Evolutionary conservation across 805 yeast species (phyloP).

Genomic region (Hanseniaspora nectarophila): DNA sequence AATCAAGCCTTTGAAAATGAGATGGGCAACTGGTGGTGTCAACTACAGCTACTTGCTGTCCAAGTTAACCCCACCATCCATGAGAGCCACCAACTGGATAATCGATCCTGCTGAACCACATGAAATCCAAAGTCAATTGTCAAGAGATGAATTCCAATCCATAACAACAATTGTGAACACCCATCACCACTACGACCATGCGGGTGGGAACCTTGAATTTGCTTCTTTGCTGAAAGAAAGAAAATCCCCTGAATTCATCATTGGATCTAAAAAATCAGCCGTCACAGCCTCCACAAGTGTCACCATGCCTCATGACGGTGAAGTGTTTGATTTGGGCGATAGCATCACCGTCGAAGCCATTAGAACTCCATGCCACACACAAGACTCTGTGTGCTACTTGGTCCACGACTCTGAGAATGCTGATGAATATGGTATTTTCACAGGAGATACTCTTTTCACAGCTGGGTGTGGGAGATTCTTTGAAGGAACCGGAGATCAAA

Average conservation of each 20-base stretch:
- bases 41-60: slow-evolving; percentile 74
- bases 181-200: slow-evolving; percentile 92
- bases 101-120: slow-evolving; percentile 87
- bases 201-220: slow-evolving; percentile 59
- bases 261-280: slow-evolving; percentile 54
- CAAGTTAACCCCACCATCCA: slow-evolving; percentile 45
- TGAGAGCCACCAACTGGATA: slow-evolving; percentile 49
- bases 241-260: slow-evolving; percentile 50
- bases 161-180: slow-evolving; percentile 78
- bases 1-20: slow-evolving; percentile 70
- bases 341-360: slow-evolving; percentile 59
- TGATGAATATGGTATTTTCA: slow-evolving; percentile 64
- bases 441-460: slow-evolving; percentile 89
- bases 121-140: slow-evolving; percentile 44
- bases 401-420: slow-evolving; percentile 49
- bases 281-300: slow-evolving; percentile 35
- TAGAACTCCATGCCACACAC: slow-evolving; percentile 97
- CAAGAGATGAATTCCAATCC: slow-evolving; percentile 33
- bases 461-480: slow-evolving; percentile 96
- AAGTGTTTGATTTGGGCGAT: slow-evolving; percentile 51
- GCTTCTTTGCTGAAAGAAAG: slow-evolving; percentile 29
- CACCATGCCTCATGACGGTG: slow-evolving; percentile 45
- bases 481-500: slow-evolving; percentile 75
- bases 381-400: slow-evolving; percentile 82
- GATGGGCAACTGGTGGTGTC: slow-evolving; percentile 82